Conservation (phyloP, 495 filamentous ascomycete genomes). For the Neurospora sp. region DNA sequence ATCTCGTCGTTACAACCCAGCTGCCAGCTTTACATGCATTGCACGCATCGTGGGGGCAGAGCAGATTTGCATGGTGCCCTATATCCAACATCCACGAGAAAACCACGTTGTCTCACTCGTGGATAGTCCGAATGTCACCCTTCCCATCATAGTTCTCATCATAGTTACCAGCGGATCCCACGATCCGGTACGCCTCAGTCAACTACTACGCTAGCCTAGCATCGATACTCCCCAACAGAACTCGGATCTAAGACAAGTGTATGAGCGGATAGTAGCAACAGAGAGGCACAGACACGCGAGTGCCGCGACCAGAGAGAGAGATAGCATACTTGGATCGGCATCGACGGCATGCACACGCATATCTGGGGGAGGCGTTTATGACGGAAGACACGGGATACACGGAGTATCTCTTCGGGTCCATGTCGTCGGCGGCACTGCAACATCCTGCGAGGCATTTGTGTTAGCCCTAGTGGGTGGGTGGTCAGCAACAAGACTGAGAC, state of each 20-base stretch:
- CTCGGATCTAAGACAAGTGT: neutral
- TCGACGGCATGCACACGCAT: neutral
- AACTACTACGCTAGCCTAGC: neutral
- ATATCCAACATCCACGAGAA: neutral
- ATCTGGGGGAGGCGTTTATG: neutral
- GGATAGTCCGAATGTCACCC: neutral
- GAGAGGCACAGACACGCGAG: neutral
- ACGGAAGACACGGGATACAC: neutral
- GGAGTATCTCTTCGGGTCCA: neutral
- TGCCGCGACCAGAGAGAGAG: neutral
- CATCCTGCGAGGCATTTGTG: neutral
- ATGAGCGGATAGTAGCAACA: neutral
- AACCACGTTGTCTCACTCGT: neutral
- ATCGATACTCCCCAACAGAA: neutral
- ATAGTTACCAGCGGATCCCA: neutral
- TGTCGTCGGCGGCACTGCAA: neutral
- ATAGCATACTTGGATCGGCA: neutral
- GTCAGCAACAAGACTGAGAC: neutral
- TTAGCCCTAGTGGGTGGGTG: neutral
- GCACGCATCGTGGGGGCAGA: neutral
- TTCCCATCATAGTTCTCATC: neutral
- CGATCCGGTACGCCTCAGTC: neutral
- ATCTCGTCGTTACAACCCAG: neutral
- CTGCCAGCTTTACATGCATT: neutral
- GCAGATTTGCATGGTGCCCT: neutral